Percentiles rank a stretch among this genome's conserved stretches.
Evolutionary conservation across 371 early-diverging fungal species (phyloP).

Genomic region (Mortierella sp.): DNA sequence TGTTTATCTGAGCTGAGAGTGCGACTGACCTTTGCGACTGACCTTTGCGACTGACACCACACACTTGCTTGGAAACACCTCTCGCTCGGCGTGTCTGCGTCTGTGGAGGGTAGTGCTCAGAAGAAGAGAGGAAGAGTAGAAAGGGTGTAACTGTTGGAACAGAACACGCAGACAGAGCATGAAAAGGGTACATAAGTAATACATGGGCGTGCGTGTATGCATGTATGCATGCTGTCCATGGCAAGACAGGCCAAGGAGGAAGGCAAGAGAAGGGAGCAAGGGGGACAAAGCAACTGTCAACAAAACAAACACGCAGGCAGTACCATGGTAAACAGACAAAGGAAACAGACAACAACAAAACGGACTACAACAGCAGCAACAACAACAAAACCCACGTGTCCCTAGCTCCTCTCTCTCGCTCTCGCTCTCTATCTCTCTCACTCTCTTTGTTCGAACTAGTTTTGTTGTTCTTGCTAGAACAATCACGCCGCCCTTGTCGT

Average conservation of each 20-base stretch:
- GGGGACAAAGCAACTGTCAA: slow-evolving; percentile 1
- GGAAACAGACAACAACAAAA: neutral
- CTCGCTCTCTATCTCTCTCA: neutral
- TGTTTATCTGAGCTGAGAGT: neutral
- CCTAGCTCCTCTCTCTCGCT: neutral
- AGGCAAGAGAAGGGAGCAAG: neutral
- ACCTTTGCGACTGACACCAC: no score
- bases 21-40: no score
- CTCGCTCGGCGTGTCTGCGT: slow-evolving; percentile 3
- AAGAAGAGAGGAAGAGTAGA: neutral
- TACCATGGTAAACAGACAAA: neutral
- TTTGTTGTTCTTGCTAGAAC: no score
- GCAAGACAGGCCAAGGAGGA: no score
- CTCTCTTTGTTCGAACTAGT: no score
- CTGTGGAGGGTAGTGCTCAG: neutral
- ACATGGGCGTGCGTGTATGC: neutral
- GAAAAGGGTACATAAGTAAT: neutral
- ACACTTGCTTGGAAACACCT: neutral
- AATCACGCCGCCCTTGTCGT: neutral
- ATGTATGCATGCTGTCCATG: neutral
- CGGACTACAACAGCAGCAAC: no score
- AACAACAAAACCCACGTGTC: neutral
- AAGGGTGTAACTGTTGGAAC: neutral
- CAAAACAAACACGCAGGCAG: neutral
- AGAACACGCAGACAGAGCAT: no score